Percentiles rank a stretch among this genome's conserved stretches.
Evolutionary conservation across 176 grass and related monocot genomes (phyloP).

Genomic region (Lolium rigidum): DNA sequence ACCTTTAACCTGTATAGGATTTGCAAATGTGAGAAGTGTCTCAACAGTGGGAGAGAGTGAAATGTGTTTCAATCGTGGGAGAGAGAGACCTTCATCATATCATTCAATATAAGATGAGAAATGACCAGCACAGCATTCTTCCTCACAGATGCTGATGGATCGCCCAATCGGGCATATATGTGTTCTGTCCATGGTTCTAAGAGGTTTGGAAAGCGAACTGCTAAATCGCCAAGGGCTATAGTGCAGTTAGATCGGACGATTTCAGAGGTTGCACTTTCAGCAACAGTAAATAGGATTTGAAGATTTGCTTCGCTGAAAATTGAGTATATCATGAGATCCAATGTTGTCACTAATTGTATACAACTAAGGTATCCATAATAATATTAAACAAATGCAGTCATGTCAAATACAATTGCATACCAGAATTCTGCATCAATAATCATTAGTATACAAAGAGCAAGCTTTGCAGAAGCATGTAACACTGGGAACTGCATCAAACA

Average conservation of each 20-base stretch:
- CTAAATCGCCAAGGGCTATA: constrained; percentile 89
- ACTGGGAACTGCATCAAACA: constrained; percentile 72
- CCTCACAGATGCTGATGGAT: constrained; percentile 78
- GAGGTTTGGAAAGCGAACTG: constrained; percentile 94
- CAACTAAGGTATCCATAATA: neutral
- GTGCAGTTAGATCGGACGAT: constrained; percentile 91
- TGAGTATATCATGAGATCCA: neutral
- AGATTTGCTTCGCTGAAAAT: constrained; percentile 91
- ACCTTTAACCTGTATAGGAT: constrained; percentile 78
- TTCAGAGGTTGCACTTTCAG: constrained; percentile 70
- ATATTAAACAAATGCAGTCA: constrained; percentile 20
- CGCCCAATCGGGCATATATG: constrained; percentile 83
- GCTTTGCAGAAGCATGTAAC: constrained; percentile 89
- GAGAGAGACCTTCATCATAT: constrained; percentile 96
- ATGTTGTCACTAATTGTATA: constrained; percentile 30
- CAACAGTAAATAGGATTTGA: constrained; percentile 91
- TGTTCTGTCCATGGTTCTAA: constrained; percentile 96
- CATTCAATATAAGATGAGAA: constrained; percentile 99
- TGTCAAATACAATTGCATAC: constrained; percentile 45
- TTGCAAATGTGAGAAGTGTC: constrained; percentile 36
- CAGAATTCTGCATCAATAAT: constrained; percentile 90
- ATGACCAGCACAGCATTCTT: constrained; percentile 96
- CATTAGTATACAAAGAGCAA: constrained; percentile 95
- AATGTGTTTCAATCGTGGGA: constrained; percentile 18
- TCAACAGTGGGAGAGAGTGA: constrained; percentile 14